These are phyloP conservation scores for Pichia gijzeniarum DNA, from an alignment of 805 yeast species.

Conservation along the genomic window DNA sequence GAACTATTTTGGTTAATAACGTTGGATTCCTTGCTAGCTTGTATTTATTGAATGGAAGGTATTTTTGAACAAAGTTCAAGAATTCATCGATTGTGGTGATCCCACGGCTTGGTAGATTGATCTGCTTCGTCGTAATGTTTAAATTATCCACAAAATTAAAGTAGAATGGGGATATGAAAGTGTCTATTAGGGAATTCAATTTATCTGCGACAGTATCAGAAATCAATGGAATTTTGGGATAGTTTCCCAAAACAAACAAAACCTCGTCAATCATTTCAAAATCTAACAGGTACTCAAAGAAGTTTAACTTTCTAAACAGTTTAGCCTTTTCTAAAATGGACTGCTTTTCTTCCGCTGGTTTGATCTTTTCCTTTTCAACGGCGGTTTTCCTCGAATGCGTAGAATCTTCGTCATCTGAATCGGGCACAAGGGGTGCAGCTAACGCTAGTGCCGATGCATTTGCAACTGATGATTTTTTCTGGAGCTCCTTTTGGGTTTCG, in stretches of 20 bases:
- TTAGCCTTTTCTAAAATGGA: conserved; percentile 13
- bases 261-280: conserved; percentile 62
- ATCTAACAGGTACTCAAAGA: conserved; percentile 48
- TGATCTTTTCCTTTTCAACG: neutral
- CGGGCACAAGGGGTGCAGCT: conserved; percentile 77
- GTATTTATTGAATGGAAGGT: conserved; percentile 50
- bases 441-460: conserved; percentile 75
- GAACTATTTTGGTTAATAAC: conserved; percentile 52
- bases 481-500: conserved; percentile 40
- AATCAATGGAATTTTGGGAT: conserved; percentile 54
- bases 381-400: neutral
- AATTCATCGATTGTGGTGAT: conserved; percentile 38
- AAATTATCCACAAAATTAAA: conserved; percentile 15
- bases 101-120: conserved; percentile 27
- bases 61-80: conserved; percentile 31
- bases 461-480: conserved; percentile 53
- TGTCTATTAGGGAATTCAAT: conserved; percentile 44
- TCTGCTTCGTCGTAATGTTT: conserved; percentile 7
- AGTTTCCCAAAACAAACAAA: conserved; percentile 47
- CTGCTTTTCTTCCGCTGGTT: conserved; percentile 1
- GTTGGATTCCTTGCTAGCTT: conserved; percentile 42
- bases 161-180: conserved; percentile 45
- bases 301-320: conserved; percentile 34
- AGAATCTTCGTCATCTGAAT: conserved; percentile 45
- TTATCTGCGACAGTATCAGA: conserved; percentile 43